These are phyloP conservation scores for Saussurea involucrata DNA, from an alignment of 129 eudicot genomes.

Conservation along the genomic window DNA sequence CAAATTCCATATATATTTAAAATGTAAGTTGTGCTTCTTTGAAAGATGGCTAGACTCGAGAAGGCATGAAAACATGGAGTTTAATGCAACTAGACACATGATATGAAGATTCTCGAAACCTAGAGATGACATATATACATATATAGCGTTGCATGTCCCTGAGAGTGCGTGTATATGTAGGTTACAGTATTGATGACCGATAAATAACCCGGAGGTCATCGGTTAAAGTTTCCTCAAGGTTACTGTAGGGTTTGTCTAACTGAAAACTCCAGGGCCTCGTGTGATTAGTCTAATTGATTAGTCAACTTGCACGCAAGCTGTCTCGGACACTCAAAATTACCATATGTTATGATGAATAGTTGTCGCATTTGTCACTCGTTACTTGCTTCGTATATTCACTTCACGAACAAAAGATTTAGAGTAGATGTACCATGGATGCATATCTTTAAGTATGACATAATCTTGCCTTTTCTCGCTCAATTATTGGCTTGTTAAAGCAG, in stretches of 20 bases:
- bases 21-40: background rate
- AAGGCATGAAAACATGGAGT: background rate
- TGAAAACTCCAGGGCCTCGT: background rate
- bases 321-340: background rate
- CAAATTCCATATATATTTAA: background rate
- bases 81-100: background rate
- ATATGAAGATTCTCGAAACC: background rate
- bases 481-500: constrained; percentile 25
- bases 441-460: constrained; percentile 16
- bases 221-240: background rate
- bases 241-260: background rate
- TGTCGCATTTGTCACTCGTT: constrained; percentile 10
- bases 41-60: background rate
- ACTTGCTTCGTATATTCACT: constrained; percentile 7
- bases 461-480: constrained; percentile 15
- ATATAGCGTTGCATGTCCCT: background rate
- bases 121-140: background rate
- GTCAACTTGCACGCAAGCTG: background rate
- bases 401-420: constrained; percentile 15
- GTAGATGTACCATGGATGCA: constrained; percentile 19
- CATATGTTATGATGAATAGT: background rate
- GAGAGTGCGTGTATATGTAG: background rate
- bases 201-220: background rate
- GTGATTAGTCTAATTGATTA: background rate
- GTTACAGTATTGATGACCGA: background rate